Evolutionary conservation across 2,329 filamentous ascomycete species (phyloP).

Genomic region (Nakataea oryzae): DNA sequence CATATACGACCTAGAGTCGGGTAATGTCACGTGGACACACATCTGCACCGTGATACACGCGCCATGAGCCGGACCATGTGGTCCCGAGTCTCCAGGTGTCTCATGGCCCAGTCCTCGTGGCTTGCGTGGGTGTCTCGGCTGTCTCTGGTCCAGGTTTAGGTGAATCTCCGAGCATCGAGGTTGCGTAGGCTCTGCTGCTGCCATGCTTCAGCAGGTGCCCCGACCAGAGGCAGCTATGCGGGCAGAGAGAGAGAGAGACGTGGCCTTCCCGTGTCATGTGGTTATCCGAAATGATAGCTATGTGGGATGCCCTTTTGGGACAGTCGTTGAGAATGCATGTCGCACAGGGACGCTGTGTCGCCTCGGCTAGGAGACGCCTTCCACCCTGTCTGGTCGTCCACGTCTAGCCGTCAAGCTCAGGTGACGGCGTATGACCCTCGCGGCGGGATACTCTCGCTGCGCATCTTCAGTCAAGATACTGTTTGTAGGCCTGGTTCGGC

Average conservation of each 20-base stretch:
- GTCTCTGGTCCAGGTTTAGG: not conserved
- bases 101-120: not conserved
- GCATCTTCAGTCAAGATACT: too few relatives aligned
- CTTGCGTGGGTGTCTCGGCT: not conserved
- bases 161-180: not conserved
- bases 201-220: not conserved
- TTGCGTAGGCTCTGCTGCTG: not conserved
- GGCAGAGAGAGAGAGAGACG: not conserved
- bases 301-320: not conserved
- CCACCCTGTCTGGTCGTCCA: not conserved
- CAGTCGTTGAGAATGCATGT: not conserved
- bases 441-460: not conserved
- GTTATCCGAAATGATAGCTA: not conserved
- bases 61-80: not conserved
- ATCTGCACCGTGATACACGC: not conserved
- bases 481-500: not conserved
- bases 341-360: not conserved
- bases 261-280: not conserved
- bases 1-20: too few relatives aligned
- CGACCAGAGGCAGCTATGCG: not conserved
- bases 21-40: not conserved
- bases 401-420: not conserved
- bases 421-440: too few relatives aligned
- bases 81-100: not conserved
- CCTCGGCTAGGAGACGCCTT: not conserved